Base-by-base conservation (phyloP, 2,329 filamentous ascomycete species). In the Sarocladiaceae sp. region DNA sequence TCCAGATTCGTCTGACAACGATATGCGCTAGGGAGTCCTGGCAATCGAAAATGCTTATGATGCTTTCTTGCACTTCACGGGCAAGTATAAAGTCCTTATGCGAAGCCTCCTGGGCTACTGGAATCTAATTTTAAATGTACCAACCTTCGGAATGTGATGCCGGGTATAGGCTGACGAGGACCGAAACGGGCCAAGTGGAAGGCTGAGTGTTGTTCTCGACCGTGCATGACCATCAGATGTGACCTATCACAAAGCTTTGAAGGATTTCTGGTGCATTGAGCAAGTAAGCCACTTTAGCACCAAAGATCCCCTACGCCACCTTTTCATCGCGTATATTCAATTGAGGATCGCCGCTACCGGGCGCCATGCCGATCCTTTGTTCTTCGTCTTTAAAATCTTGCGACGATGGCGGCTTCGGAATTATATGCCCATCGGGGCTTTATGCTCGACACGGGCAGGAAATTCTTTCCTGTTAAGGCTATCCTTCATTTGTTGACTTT, bases 381-480 rank as follows among this genome's bases (percentile, higher is more conserved):
- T 11, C 23, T 47, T 47, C 42, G 28, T 28, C 42, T 23, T 47
- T 31, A 28, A 15, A 29, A 31, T 29, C 25, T n/a, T n/a, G n/a
- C n/a, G n/a, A 4, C 26, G 20, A 29, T 18, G 22, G 29, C 29
- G 42, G 22, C 42, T 47, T 47, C 42, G 29, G 42, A 47, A 18
- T 29, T 47, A 26, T 47, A 28, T 47, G 12, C 42, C 42, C 42
- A 47, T 18, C 42, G 42, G 4, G 42, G 42, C 42, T 47, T 47
- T 17, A 28, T 47, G 42, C 22, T 47, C 22, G 42, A 47, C 23
- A 47, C 42, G n/a, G 42, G 42, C 42, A 47, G 42, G n/a, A 47
- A 47, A 17, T 47, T 47, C n/a, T 47, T 47, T 25, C 42, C 42
- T 17, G 42, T 47, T n/a, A 47, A 47, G 25, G 42, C 42, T 25